Conservation (phyloP, 176 grass and related monocot species). For the Bromus sterilis region DNA sequence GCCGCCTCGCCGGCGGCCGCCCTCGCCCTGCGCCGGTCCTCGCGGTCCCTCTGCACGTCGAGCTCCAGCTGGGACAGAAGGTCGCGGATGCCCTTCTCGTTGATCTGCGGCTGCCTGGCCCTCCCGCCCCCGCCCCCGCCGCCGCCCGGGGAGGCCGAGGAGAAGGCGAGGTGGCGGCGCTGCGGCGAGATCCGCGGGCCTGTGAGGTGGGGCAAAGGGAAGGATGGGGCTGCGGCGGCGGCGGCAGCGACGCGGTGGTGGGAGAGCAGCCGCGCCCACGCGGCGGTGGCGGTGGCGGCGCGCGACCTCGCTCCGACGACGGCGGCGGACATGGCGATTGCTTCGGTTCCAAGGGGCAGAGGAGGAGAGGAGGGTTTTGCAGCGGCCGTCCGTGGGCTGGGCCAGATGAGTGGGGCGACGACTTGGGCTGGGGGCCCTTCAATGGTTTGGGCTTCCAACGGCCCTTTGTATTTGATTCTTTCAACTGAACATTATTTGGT, state of each 20-base stretch:
- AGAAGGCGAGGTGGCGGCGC: conserved; percentile 38
- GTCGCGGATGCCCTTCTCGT: conserved; percentile 32
- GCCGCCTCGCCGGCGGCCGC: conserved; percentile 10
- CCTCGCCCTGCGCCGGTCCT: conserved; percentile 9
- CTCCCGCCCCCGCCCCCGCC: not conserved
- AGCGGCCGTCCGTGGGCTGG: not conserved
- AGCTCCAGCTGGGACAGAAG: conserved; percentile 57
- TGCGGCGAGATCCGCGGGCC: conserved; percentile 13
- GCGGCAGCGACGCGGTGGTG: not conserved
- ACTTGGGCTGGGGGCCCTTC: too few species aligned
- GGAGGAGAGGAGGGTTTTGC: not conserved
- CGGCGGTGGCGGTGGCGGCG: conserved; percentile 18
- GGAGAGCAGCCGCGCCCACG: conserved; percentile 56
- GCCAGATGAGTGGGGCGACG: too few species aligned
- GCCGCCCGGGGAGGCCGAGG: conserved; percentile 8
- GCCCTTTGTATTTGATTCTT: too few species aligned
- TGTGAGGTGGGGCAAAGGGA: not conserved
- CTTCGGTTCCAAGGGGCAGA: not conserved
- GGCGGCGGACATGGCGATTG: conserved; percentile 52
- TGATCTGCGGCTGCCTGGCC: not conserved
- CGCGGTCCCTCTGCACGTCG: conserved; percentile 44
- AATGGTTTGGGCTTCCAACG: too few species aligned
- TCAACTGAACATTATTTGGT: too few species aligned
- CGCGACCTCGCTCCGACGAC: conserved; percentile 29
- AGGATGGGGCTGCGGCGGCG: not conserved